Conservation (phyloP, 2,329 filamentous ascomycete species). For the Bisporella sp. region DNA sequence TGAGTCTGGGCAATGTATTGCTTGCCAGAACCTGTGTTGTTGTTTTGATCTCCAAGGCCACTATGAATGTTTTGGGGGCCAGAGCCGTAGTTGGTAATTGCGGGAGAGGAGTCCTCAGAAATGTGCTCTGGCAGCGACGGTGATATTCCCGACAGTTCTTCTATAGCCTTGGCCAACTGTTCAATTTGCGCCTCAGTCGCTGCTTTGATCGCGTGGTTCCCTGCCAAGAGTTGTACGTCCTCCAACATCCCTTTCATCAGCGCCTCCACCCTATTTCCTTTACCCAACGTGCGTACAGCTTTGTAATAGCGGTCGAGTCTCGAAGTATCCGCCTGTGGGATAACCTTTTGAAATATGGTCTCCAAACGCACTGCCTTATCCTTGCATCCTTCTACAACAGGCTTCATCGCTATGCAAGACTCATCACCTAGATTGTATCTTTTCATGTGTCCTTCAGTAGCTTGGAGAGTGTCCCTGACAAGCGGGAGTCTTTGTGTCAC, state of each 20-base stretch:
- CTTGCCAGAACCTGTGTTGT: too few species aligned
- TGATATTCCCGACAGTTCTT: constrained; percentile 1
- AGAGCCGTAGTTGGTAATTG: too few species aligned
- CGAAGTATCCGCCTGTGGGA: constrained; percentile 12
- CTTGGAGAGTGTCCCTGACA: constrained; percentile 15
- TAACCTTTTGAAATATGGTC: constrained; percentile 16
- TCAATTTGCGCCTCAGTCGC: constrained; percentile 4
- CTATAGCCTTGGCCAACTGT: constrained; percentile 7
- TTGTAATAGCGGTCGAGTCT: constrained; percentile 13
- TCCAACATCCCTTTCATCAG: constrained; percentile 24
- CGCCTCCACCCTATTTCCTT: constrained; percentile 19
- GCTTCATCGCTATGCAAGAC: constrained; percentile 7
- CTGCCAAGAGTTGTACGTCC: constrained; percentile 20
- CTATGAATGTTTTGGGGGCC: too few species aligned
- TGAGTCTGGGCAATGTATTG: too few species aligned
- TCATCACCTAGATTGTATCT: constrained; percentile 2
- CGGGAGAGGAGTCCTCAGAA: too few species aligned
- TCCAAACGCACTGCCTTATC: constrained; percentile 16
- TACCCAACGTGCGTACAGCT: constrained; percentile 17
- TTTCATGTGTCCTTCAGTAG: constrained; percentile 7
- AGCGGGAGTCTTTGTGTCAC: constrained; percentile 20
- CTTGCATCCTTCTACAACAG: constrained; percentile 15
- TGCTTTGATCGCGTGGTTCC: constrained; percentile 5
- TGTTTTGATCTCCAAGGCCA: too few species aligned
- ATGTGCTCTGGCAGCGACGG: constrained; percentile 3